Conservation (phyloP, 2,329 filamentous ascomycete species). For the Coniochaeta pulveracea region DNA sequence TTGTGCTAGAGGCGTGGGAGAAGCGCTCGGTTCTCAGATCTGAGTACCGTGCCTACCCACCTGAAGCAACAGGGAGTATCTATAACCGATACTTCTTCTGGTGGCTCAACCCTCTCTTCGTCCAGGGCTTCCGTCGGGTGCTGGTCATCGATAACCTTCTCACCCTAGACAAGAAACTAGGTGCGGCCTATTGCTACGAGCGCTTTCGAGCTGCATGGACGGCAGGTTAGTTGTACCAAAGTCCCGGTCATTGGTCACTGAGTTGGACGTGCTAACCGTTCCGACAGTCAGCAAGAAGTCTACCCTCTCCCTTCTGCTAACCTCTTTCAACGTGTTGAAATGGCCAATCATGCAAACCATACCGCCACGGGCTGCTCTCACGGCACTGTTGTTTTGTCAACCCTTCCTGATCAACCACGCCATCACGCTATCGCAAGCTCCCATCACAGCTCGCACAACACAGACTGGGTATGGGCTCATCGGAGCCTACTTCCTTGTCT, state of each 20-base stretch:
- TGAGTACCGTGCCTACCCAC: constrained; percentile 8
- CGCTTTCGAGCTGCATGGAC: constrained; percentile 8
- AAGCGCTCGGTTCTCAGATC: constrained; percentile 14
- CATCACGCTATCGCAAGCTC: constrained; percentile 18
- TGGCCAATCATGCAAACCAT: constrained; percentile 20
- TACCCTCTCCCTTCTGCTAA: constrained; percentile 13
- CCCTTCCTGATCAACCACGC: constrained; percentile 29
- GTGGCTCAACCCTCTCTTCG: constrained; percentile 15
- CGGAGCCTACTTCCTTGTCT: constrained; percentile 26
- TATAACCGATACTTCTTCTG: constrained; percentile 14
- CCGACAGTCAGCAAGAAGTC: constrained; percentile 11
- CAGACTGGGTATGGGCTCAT: constrained; percentile 26
- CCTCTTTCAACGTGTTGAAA: constrained; percentile 16
- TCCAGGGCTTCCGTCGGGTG: constrained; percentile 9
- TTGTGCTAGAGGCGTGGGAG: constrained; percentile 19
- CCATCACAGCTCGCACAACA: constrained; percentile 12
- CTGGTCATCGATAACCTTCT: constrained; percentile 13
- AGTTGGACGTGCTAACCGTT: no score
- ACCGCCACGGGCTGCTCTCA: constrained; percentile 23
- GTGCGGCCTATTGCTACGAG: constrained; percentile 7
- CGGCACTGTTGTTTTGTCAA: constrained; percentile 30
- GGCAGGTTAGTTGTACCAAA: constrained; percentile 5
- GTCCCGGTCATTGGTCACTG: background rate
- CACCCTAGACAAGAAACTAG: constrained; percentile 11
- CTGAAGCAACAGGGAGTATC: constrained; percentile 13